Percentiles rank a stretch among this genome's conserved stretches.
These are phyloP conservation scores for Vaccinium vitisidaea DNA, from an alignment of 148 eudicot genomes.

Conservation along the genomic window DNA sequence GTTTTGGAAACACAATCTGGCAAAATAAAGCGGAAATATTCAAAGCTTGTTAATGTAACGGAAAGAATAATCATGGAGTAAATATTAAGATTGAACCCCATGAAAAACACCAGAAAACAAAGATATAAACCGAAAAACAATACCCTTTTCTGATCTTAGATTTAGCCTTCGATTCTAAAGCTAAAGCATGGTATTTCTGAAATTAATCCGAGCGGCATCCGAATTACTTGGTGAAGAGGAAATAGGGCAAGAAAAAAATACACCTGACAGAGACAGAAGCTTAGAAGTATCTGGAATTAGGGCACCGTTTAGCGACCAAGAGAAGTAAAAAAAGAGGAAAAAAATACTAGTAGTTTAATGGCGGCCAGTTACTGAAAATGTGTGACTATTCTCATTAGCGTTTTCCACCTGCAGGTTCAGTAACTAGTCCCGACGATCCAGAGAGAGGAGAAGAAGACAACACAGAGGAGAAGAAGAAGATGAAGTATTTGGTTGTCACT, in stretches of 20 bases:
- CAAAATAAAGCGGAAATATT: neutral
- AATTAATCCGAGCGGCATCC: neutral
- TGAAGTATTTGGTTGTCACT: no score
- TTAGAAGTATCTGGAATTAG: neutral
- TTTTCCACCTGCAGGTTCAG: neutral
- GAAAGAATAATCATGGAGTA: neutral
- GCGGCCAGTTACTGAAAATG: neutral
- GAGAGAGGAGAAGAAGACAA: no score
- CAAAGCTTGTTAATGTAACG: neutral
- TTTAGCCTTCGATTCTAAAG: neutral
- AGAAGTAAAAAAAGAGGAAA: neutral
- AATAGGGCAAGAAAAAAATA: neutral
- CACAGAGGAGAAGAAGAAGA: no score
- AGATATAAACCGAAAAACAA: neutral
- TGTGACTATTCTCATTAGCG: neutral
- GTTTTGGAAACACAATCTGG: neutral
- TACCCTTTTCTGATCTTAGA: neutral
- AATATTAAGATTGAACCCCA: neutral
- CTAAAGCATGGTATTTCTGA: neutral
- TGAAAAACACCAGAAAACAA: neutral
- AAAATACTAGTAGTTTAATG: neutral
- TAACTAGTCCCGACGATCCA: neutral
- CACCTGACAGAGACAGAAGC: neutral
- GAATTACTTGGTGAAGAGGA: slow-evolving; percentile 23
- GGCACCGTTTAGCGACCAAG: slow-evolving; percentile 9